phyloP scores from a whole-genome alignment of 768 basidiomycete genomes.

The Galerina marginata region DNA sequence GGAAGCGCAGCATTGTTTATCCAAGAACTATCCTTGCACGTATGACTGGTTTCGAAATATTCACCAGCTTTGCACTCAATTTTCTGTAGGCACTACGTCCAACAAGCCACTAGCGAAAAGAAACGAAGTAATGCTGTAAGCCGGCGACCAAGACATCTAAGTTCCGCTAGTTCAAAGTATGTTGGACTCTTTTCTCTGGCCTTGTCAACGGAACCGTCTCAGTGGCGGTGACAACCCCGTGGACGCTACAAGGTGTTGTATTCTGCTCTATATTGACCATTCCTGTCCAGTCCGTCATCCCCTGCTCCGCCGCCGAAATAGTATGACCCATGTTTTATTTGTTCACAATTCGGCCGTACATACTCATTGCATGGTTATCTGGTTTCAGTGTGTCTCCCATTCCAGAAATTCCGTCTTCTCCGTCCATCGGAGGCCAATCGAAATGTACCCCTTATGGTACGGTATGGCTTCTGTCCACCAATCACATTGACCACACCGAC shows the following conservation, averaged over 20 bases:
- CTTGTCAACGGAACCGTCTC: conserved; percentile 26
- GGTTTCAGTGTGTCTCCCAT: conserved; percentile 30
- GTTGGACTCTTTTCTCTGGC: conserved; percentile 23
- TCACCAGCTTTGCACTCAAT: conserved; percentile 13
- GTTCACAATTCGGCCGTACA: too few relatives aligned
- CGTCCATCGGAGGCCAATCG: conserved; percentile 28
- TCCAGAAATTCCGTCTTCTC: conserved; percentile 25
- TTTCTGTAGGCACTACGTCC: conserved; percentile 68
- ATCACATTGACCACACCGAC: conserved; percentile 66
- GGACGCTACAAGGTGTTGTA: conserved; percentile 1
- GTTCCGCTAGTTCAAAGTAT: conserved; percentile 52
- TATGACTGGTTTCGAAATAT: conserved; percentile 44
- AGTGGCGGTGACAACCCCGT: conserved; percentile 23
- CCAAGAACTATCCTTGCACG: conserved; percentile 94
- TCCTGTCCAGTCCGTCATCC: conserved; percentile 36
- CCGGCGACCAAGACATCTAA: conserved; percentile 72
- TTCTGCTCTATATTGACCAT: conserved; percentile 5
- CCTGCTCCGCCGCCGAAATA: conserved; percentile 43
- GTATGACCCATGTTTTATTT: conserved; percentile 30
- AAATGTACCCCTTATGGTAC: conserved; percentile 47
- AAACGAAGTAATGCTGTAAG: conserved; percentile 63
- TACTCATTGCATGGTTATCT: too few relatives aligned
- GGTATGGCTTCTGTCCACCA: conserved; percentile 55
- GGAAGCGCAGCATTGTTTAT: conserved; percentile 70
- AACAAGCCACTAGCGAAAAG: conserved; percentile 86